A percentile compares a stretch with the other conserved stretches of the same genome.
These are phyloP conservation scores for Tardiomyces depauwii DNA, from an alignment of 1,139 yeast genomes.

Conservation along the genomic window DNA sequence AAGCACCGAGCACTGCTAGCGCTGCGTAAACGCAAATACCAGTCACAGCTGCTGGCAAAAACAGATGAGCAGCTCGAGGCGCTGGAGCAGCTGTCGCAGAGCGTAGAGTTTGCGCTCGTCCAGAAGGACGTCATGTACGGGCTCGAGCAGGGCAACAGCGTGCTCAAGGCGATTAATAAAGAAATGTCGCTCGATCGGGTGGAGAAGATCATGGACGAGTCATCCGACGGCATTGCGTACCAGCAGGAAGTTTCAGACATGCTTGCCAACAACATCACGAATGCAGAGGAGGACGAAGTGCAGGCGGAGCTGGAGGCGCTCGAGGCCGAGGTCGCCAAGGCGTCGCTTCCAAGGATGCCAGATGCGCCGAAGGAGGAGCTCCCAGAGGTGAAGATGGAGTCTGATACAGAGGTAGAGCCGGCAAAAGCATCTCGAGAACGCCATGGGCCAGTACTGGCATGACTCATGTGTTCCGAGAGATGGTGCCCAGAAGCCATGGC, in stretches of 20 bases:
- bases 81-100: slow-evolving; percentile 39
- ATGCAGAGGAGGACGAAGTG: slow-evolving; percentile 52
- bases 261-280: slow-evolving; percentile 36
- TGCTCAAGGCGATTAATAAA: slow-evolving; percentile 58
- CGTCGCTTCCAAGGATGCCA: slow-evolving; percentile 14
- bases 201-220: slow-evolving; percentile 75
- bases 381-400: slow-evolving; percentile 18
- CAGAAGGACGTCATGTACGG: slow-evolving; percentile 81
- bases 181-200: slow-evolving; percentile 72
- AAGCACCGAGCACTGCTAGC: slow-evolving; percentile 56
- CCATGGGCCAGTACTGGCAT: background rate
- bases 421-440: slow-evolving; percentile 12
- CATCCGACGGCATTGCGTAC: slow-evolving; percentile 68
- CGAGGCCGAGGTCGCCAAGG: slow-evolving; percentile 32
- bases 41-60: slow-evolving; percentile 52
- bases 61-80: slow-evolving; percentile 72
- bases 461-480: too few species aligned
- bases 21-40: slow-evolving; percentile 70
- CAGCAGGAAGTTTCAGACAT: slow-evolving; percentile 50
- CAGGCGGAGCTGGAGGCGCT: slow-evolving; percentile 49
- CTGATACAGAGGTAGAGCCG: slow-evolving; percentile 12
- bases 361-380: slow-evolving; percentile 13
- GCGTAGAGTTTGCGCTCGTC: slow-evolving; percentile 79
- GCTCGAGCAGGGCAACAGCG: slow-evolving; percentile 65
- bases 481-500: too few species aligned